Base-by-base conservation (phyloP, 805 yeast species). In the Ogataea dorogensis region DNA sequence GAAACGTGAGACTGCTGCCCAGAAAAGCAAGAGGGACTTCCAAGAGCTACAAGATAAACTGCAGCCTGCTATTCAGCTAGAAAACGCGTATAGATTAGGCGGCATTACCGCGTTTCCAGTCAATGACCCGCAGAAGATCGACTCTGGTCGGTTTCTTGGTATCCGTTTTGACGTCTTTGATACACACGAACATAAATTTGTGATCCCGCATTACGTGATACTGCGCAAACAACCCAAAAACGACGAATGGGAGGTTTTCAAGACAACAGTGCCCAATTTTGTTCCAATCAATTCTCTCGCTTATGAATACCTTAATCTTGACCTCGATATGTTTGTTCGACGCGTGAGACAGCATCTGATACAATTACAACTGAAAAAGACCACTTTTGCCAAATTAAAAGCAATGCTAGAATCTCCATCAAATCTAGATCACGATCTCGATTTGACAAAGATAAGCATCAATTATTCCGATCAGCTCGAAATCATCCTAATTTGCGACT, bases 41-140 rank as follows among this genome's bases (percentile, higher is more conserved):
- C 28, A 36, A 7, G 17, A 31, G n/a, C 18, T 47, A 21, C 44
- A 38, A 31, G 36, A 22, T 7, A 53, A 53, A 17, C 15, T 51
- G 20, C 44, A 52, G 19, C 63, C 63, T 9, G 59, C 59, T 29
- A 64, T 71, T 24, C 54, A 65, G 28, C 48, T 63, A 28, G 81
- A 75, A 41, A 74, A 73, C 43, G 54, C 73, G 13, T 64, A 61
- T 37, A 49, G 81, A 34, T 48, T 74, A 38, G 71, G 66, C 5
- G 79, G 79, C 2, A 49, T 71, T 19, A 74, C 80, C 0, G 70
- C 71, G 0, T 75, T 75, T 36, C 75, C 77, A 0, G 61, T 75
- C 26, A 71, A 70, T 43, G 61, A 60, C 38, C 59, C 63, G 5
- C 28, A 25, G 8, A 23, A 31, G 9, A 28, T 50, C 8, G 38